phyloP scores from a whole-genome alignment of 208 protist species.

The Plasmodiophora brassicae region DNA sequence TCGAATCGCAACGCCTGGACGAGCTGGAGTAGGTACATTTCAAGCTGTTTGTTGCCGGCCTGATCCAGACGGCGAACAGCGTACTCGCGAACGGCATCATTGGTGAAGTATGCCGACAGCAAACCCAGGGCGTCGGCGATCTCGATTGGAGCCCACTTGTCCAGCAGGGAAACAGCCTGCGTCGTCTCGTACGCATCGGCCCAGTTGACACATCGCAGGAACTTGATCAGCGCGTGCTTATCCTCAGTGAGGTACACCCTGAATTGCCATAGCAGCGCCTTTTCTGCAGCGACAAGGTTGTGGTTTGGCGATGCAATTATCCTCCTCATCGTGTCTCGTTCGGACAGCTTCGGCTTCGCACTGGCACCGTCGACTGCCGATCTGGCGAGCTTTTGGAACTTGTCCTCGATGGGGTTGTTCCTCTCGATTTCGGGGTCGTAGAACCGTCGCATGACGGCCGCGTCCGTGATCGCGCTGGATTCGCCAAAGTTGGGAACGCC shows the following conservation, averaged over 20 bases:
- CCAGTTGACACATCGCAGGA: conserved; percentile 36
- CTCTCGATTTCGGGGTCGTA: conserved; percentile 29
- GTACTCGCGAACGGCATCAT: neutral
- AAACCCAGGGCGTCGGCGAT: conserved; percentile 25
- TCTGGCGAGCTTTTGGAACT: neutral
- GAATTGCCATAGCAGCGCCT: conserved; percentile 16
- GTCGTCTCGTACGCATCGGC: neutral
- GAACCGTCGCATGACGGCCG: neutral
- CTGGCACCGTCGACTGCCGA: neutral
- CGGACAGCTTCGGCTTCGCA: neutral
- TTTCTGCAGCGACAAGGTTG: neutral
- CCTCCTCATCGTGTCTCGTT: neutral
- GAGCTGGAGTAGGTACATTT: conserved; percentile 28
- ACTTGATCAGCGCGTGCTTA: conserved; percentile 28
- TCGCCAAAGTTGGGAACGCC: neutral
- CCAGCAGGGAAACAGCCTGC: neutral
- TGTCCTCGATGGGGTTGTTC: conserved; percentile 20
- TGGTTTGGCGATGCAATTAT: conserved; percentile 30
- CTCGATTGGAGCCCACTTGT: conserved; percentile 8
- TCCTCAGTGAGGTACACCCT: neutral
- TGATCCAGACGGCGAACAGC: neutral
- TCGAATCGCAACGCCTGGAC: conserved; percentile 29
- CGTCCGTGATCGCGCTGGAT: neutral
- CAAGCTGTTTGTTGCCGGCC: neutral
- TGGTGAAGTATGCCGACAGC: neutral